Percentiles rank a stretch among this genome's conserved stretches.
Conservation (phyloP, 257 asterid genomes). For the Thymus mandschuricus region DNA sequence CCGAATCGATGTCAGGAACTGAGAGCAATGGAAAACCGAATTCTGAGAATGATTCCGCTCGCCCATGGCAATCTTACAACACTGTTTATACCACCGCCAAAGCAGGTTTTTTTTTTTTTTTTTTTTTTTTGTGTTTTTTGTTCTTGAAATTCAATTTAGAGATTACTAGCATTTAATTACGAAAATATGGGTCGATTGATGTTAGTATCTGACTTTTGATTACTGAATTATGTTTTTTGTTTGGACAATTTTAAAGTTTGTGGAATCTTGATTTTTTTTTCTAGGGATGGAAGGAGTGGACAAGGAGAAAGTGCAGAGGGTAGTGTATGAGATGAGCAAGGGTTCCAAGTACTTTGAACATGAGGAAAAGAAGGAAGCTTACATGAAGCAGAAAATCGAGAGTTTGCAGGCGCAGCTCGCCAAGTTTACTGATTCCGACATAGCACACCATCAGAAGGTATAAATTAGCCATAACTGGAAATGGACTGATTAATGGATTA, state of each 20-base stretch:
- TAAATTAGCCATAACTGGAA: conserved; percentile 6
- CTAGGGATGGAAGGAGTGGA: conserved; percentile 99
- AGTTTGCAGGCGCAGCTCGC: conserved; percentile 63
- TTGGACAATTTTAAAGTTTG: not conserved
- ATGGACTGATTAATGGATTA: too few species aligned
- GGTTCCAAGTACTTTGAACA: conserved; percentile 93
- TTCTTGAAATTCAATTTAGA: too few species aligned
- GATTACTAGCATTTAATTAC: too few species aligned
- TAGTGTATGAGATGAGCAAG: conserved; percentile 97
- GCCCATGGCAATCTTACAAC: conserved; percentile 97
- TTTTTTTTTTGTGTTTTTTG: not conserved
- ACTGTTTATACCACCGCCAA: conserved; percentile 86
- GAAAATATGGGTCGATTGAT: not conserved
- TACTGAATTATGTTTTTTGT: not conserved
- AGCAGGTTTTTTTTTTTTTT: conserved; percentile 62
- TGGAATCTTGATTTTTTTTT: conserved; percentile 27
- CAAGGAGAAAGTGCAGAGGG: conserved; percentile 94
- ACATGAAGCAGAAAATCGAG: conserved; percentile 75
- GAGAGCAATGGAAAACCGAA: conserved; percentile 44
- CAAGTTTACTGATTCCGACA: conserved; percentile 60
- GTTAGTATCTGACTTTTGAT: not conserved
- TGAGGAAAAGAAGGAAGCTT: conserved; percentile 84
- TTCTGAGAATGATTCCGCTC: conserved; percentile 43
- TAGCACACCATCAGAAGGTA: conserved; percentile 73
- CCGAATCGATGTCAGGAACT: conserved; percentile 33